A percentile compares a stretch with the other conserved stretches of the same genome.
phyloP scores from a whole-genome alignment of 1,139 yeast genomes.

The Pichia sp. region DNA sequence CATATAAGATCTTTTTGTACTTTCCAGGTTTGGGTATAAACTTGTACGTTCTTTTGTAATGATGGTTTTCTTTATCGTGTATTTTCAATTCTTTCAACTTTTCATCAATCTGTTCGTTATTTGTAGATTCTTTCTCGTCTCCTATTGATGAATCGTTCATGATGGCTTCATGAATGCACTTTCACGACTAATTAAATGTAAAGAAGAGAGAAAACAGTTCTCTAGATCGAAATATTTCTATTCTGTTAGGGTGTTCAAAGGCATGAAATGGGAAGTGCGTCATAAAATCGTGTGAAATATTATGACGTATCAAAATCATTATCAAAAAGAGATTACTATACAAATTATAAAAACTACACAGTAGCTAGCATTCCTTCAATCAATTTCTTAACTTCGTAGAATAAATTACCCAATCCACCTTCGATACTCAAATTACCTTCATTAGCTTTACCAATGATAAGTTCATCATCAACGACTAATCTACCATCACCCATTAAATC shows the following conservation, averaged over 20 bases:
- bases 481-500: slow-evolving; percentile 95
- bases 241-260: no score
- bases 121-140: no score
- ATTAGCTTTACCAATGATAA: slow-evolving; percentile 73
- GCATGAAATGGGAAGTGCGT: no score
- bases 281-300: no score
- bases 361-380: slow-evolving; percentile 82
- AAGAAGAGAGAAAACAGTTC: no score
- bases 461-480: slow-evolving; percentile 74
- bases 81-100: background rate
- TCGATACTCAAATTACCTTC: slow-evolving; percentile 86
- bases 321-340: no score
- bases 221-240: no score
- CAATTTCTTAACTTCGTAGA: slow-evolving; percentile 74
- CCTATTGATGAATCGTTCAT: no score
- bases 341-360: no score
- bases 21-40: background rate
- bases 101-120: background rate
- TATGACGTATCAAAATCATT: no score
- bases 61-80: background rate
- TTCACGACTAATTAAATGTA: no score
- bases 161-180: no score
- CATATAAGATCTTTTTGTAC: background rate
- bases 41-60: background rate
- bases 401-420: slow-evolving; percentile 68